Evolutionary conservation across 2,329 filamentous ascomycete species (phyloP).

Genomic region (Neofusicoccum laricinum): DNA sequence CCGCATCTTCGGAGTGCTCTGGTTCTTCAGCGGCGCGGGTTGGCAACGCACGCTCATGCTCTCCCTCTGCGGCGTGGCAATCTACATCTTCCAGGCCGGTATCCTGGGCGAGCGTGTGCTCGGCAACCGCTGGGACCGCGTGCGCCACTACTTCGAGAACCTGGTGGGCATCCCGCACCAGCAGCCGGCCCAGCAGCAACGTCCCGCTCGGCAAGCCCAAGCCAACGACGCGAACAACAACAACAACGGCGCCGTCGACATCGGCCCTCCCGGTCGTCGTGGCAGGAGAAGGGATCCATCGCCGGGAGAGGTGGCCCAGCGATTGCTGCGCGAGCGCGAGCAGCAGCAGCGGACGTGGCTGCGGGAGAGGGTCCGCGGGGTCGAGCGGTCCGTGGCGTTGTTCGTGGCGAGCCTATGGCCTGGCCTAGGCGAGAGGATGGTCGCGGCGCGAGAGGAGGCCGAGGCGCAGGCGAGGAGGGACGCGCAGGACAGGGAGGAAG

Average conservation of each 20-base stretch:
- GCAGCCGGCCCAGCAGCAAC: not conserved
- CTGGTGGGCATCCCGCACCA: conserved; percentile 23
- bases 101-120: conserved; percentile 20
- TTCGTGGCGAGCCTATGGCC: conserved; percentile 62
- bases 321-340: conserved; percentile 37
- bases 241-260: not conserved
- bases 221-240: not conserved
- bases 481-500: conserved; percentile 4
- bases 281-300: not conserved
- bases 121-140: conserved; percentile 25
- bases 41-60: conserved; percentile 34
- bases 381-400: conserved; percentile 58
- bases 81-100: conserved; percentile 33
- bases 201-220: not conserved
- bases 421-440: conserved; percentile 60
- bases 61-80: conserved; percentile 30
- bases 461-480: conserved; percentile 18
- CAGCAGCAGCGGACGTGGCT: conserved; percentile 29
- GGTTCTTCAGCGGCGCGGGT: conserved; percentile 46
- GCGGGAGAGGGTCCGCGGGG: conserved; percentile 39
- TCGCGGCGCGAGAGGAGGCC: conserved; percentile 54
- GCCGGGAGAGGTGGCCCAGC: conserved; percentile 42
- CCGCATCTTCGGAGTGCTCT: conserved; percentile 54
- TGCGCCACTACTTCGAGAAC: conserved; percentile 38
- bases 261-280: not conserved